A percentile compares a stretch with the other conserved stretches of the same genome.
phyloP scores from a whole-genome alignment of 192 early-diverging fungal species.

The Rhizophagus prolifer region DNA sequence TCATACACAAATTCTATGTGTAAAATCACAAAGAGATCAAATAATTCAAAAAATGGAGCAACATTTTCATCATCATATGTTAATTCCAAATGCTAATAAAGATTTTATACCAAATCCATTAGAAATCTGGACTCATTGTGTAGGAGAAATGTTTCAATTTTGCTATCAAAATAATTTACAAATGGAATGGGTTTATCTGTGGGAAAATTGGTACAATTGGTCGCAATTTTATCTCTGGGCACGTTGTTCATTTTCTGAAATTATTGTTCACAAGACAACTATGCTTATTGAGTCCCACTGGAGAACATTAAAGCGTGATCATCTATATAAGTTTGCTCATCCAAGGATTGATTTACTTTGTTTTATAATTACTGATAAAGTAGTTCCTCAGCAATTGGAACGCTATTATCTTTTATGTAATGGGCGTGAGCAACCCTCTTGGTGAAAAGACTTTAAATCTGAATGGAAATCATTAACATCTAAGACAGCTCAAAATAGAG shows the following conservation, averaged over 20 bases:
- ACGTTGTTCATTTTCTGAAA: not conserved
- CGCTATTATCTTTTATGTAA: not conserved
- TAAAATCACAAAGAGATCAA: too few species aligned
- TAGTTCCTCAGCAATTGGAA: not conserved
- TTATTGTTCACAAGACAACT: not conserved
- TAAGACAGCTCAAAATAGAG: not conserved
- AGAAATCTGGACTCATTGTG: not conserved
- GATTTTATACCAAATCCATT: not conserved
- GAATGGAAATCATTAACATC: not conserved
- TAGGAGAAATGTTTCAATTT: not conserved
- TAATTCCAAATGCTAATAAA: not conserved
- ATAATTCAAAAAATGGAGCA: too few species aligned
- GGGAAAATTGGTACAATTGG: not conserved
- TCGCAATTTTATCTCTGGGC: not conserved
- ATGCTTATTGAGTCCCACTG: constrained; percentile 8
- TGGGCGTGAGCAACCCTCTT: not conserved
- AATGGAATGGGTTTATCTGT: not conserved
- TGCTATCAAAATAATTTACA: not conserved
- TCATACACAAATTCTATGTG: too few species aligned
- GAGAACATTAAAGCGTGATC: not conserved
- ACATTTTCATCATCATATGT: not conserved
- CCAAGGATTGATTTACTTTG: not conserved
- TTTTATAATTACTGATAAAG: not conserved
- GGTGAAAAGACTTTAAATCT: not conserved
- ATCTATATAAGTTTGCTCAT: constrained; percentile 10